Evolutionary conservation across 1,139 yeast genomes (phyloP).

Genomic region (Pichia inconspicua): DNA sequence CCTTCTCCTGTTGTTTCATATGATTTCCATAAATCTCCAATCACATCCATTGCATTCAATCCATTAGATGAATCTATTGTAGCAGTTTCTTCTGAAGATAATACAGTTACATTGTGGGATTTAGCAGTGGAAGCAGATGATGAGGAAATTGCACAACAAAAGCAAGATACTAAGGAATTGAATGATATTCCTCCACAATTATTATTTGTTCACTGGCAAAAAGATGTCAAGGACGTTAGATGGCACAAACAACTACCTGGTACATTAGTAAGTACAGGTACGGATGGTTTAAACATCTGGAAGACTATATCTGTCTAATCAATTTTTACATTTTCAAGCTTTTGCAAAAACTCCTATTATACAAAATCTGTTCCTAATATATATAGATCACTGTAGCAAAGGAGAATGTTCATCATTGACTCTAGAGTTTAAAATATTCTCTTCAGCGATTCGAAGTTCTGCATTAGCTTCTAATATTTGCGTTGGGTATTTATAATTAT

Average conservation of each 20-base stretch:
- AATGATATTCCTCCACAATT: constrained; percentile 93
- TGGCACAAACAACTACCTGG: constrained; percentile 99
- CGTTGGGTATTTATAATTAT: constrained; percentile 23
- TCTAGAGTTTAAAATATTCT: constrained; percentile 7
- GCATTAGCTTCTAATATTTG: constrained; percentile 26
- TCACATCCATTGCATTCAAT: constrained; percentile 89
- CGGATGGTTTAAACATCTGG: constrained; percentile 93
- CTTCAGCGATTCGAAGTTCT: constrained; percentile 23
- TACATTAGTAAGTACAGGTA: constrained; percentile 87
- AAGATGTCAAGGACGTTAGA: constrained; percentile 92
- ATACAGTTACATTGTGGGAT: constrained; percentile 96
- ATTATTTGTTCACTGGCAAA: constrained; percentile 96
- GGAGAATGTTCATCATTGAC: constrained; percentile 8
- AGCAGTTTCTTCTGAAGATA: constrained; percentile 94
- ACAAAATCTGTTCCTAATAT: neutral
- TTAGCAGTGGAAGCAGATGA: constrained; percentile 95
- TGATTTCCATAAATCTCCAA: constrained; percentile 88
- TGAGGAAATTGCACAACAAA: constrained; percentile 80
- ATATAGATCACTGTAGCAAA: neutral
- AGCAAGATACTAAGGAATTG: constrained; percentile 64
- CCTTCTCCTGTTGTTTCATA: constrained; percentile 76
- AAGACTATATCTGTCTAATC: constrained; percentile 82
- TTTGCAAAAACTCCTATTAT: neutral
- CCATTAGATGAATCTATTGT: constrained; percentile 93
- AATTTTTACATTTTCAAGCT: neutral